Conservation (phyloP, 2,329 filamentous ascomycete genomes). For the Nigrospora sphaerica region DNA sequence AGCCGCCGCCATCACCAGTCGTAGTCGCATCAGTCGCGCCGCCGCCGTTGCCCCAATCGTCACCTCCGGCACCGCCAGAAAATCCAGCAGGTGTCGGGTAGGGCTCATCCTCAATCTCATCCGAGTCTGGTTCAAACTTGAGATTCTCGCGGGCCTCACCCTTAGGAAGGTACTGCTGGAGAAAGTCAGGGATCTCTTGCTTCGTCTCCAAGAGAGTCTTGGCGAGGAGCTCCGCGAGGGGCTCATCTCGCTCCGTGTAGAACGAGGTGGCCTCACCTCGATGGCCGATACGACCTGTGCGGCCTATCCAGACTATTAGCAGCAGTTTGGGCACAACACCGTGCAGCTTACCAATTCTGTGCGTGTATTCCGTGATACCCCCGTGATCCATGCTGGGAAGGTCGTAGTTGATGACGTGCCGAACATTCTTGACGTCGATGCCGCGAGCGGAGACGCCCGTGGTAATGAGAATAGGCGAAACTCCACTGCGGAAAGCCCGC, state of each 20-base stretch:
- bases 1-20: neutral
- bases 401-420: constrained; percentile 92
- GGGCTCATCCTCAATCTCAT: constrained; percentile 34
- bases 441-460: constrained; percentile 85
- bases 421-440: constrained; percentile 78
- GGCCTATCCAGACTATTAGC: constrained; percentile 44
- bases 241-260: constrained; percentile 71
- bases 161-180: constrained; percentile 57
- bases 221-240: constrained; percentile 66
- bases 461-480: constrained; percentile 72
- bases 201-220: constrained; percentile 75
- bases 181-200: constrained; percentile 77
- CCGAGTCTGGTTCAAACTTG: constrained; percentile 49
- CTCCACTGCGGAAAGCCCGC: constrained; percentile 72
- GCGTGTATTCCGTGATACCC: constrained; percentile 90
- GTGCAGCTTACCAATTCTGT: constrained; percentile 71
- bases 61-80: constrained; percentile 10
- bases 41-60: constrained; percentile 17
- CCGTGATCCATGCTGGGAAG: constrained; percentile 67
- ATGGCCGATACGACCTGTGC: constrained; percentile 90
- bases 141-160: constrained; percentile 37
- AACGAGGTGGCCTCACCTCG: constrained; percentile 82
- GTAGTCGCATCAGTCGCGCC: constrained; percentile 7
- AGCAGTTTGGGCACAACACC: neutral
- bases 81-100: neutral